phyloP scores from a whole-genome alignment of 192 early-diverging fungal genomes.

The Backusella parvicylindrica region DNA sequence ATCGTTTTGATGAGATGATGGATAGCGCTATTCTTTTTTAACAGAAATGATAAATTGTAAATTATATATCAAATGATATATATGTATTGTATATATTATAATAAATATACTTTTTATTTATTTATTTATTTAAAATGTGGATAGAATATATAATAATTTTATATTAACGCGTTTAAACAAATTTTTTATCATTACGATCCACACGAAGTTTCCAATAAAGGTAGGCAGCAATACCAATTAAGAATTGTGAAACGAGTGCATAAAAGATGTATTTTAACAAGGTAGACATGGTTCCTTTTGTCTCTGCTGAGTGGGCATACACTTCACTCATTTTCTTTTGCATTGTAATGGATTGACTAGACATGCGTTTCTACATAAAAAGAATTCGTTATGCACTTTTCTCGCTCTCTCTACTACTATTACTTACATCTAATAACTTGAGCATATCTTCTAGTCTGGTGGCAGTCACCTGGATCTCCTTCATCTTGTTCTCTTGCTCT shows the following conservation, averaged over 20 bases:
- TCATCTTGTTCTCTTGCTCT: conserved; percentile 19
- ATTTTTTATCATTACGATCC: conserved; percentile 34
- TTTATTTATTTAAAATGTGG: background rate
- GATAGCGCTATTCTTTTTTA: background rate
- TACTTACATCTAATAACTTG: conserved; percentile 15
- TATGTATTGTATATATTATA: background rate
- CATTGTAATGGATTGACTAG: conserved; percentile 12
- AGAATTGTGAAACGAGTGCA: conserved; percentile 18
- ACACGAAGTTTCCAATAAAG: conserved; percentile 32
- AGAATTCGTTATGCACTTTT: background rate
- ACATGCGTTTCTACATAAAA: conserved; percentile 8
- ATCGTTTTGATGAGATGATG: background rate
- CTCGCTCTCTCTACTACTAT: background rate
- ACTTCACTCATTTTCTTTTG: conserved; percentile 17
- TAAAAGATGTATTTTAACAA: conserved; percentile 25
- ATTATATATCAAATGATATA: background rate
- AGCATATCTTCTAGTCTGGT: conserved; percentile 12
- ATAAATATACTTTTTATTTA: background rate
- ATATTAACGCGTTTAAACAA: background rate
- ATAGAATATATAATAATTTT: background rate
- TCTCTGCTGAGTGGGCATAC: conserved; percentile 9
- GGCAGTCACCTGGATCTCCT: background rate
- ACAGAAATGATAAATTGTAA: background rate
- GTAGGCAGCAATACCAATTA: conserved; percentile 16
- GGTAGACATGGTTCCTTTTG: conserved; percentile 23